These are phyloP conservation scores for Tricholoma bakamatsutake DNA, from an alignment of 768 basidiomycete genomes.

Conservation along the genomic window DNA sequence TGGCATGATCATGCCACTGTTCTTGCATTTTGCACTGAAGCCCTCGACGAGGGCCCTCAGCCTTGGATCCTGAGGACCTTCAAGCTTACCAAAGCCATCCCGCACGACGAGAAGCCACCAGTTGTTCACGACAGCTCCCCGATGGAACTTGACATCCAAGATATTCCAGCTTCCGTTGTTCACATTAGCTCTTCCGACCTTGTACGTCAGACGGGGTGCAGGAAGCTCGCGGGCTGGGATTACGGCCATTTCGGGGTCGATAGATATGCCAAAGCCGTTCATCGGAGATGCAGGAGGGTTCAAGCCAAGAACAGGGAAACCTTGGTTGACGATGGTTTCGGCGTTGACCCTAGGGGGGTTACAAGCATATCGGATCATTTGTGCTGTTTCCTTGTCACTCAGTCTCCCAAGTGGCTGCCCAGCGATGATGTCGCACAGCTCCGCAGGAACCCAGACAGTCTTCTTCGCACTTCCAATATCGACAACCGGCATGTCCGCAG, in stretches of 20 bases:
- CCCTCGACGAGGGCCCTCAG: conserved; percentile 40
- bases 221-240: conserved; percentile 62
- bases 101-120: conserved; percentile 68
- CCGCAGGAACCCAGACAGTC: conserved; percentile 50
- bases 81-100: conserved; percentile 37
- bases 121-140: conserved; percentile 39
- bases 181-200: conserved; percentile 36
- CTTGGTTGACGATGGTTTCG: conserved; percentile 48
- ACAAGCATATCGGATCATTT: conserved; percentile 70
- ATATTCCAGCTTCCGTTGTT: conserved; percentile 75
- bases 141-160: conserved; percentile 61
- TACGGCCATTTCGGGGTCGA: conserved; percentile 53
- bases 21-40: conserved; percentile 50
- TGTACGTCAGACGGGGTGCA: conserved; percentile 54
- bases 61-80: conserved; percentile 34
- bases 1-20: conserved; percentile 54
- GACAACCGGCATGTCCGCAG: conserved; percentile 46
- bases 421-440: conserved; percentile 59
- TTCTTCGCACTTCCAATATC: conserved; percentile 34
- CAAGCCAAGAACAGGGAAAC: conserved; percentile 51
- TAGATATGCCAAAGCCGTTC: conserved; percentile 50
- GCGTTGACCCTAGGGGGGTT: conserved; percentile 58
- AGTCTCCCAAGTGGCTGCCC: conserved; percentile 61
- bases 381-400: conserved; percentile 50
- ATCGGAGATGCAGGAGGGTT: conserved; percentile 31